These are phyloP conservation scores for Achlya hypogyna DNA, from an alignment of 352 stramenopile species.

Conservation along the genomic window DNA sequence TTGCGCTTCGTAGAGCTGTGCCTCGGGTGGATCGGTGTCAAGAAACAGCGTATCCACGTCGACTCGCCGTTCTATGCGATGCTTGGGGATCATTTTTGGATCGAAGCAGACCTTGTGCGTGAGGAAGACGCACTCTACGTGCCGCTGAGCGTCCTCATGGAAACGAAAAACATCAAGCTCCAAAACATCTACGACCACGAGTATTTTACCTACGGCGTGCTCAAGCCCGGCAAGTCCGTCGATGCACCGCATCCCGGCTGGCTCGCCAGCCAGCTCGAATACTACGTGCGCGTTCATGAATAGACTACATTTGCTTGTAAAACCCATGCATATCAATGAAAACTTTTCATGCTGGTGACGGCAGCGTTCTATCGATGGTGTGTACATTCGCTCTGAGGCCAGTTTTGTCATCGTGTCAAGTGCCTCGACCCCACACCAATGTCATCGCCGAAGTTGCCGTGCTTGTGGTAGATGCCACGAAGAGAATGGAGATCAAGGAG, in stretches of 20 bases:
- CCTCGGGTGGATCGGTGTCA: not conserved
- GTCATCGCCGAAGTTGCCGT: too few relatives aligned
- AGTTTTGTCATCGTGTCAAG: too few relatives aligned
- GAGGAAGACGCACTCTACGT: not conserved
- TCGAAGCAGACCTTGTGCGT: not conserved
- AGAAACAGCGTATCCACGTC: not conserved
- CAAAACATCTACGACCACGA: not conserved
- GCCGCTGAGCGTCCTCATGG: constrained; percentile 1
- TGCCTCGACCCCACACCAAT: too few relatives aligned
- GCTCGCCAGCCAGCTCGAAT: not conserved
- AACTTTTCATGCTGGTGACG: too few relatives aligned
- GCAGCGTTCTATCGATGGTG: too few relatives aligned
- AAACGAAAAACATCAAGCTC: not conserved
- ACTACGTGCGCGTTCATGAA: not conserved
- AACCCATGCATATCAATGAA: too few relatives aligned
- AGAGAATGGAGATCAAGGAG: too few relatives aligned
- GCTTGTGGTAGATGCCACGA: too few relatives aligned
- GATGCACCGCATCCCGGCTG: not conserved
- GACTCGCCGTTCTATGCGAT: not conserved
- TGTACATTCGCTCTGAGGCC: not conserved
- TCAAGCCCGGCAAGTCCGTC: not conserved
- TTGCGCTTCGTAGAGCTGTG: not conserved
- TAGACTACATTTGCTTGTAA: too few relatives aligned
- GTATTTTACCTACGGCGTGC: not conserved
- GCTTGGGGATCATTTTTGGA: constrained; percentile 2